Percentiles rank a stretch among this genome's conserved stretches.
These are phyloP conservation scores for Mucor plumbeus DNA, from an alignment of 371 early-diverging fungal species.

Conservation along the genomic window DNA sequence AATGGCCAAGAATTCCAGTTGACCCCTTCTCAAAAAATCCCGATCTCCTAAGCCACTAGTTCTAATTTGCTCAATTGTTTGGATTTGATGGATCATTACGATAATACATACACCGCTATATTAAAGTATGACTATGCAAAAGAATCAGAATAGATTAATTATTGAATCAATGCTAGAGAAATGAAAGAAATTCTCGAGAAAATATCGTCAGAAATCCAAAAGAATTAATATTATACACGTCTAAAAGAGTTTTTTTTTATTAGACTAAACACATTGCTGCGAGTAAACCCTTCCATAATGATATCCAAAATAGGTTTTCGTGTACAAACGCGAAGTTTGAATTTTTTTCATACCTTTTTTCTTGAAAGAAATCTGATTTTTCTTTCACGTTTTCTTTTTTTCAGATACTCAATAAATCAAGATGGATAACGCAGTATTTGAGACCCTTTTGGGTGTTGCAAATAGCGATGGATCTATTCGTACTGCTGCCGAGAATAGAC, in stretches of 20 bases:
- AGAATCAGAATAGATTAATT: too few relatives aligned
- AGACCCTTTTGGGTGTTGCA: conserved; percentile 71
- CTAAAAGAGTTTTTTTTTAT: too few relatives aligned
- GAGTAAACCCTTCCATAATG: not conserved
- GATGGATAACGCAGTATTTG: conserved; percentile 79
- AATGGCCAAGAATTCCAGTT: conserved; percentile 3
- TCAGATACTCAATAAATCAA: not conserved
- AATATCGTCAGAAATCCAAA: too few relatives aligned
- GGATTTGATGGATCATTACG: not conserved
- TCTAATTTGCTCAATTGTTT: not conserved
- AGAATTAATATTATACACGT: too few relatives aligned
- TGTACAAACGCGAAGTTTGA: conserved; percentile 6
- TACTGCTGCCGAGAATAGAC: conserved; percentile 68
- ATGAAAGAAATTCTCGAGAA: too few relatives aligned
- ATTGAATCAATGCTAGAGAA: too few relatives aligned
- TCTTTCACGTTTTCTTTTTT: not conserved
- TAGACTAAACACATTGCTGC: too few relatives aligned
- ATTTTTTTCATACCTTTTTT: not conserved
- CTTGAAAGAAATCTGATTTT: not conserved
- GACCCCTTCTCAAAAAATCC: conserved; percentile 10
- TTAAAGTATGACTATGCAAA: not conserved
- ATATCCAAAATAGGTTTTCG: not conserved
- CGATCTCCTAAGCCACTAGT: conserved; percentile 20
- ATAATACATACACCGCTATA: not conserved
- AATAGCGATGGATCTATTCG: conserved; percentile 72